These are phyloP conservation scores for Solanum acaule DNA, from an alignment of 257 asterid species.

Conservation along the genomic window DNA sequence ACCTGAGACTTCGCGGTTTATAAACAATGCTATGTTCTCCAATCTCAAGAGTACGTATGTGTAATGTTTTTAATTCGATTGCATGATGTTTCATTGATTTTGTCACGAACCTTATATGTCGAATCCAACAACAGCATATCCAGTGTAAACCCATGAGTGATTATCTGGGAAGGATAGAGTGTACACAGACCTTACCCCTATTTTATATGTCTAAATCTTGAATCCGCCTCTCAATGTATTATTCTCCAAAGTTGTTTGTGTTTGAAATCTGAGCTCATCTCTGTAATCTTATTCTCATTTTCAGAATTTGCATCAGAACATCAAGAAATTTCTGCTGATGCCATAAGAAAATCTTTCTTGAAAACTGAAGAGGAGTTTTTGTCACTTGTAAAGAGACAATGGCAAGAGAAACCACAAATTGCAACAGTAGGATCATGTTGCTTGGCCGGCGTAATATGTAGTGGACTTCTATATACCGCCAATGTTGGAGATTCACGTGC, in stretches of 20 bases:
- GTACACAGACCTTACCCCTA: background rate
- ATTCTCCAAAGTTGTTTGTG: background rate
- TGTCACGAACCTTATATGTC: background rate
- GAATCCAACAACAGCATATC: background rate
- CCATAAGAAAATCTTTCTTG: conserved; percentile 67
- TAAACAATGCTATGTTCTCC: conserved; percentile 47
- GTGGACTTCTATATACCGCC: conserved; percentile 61
- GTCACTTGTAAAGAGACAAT: conserved; percentile 52
- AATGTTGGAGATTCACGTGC: conserved; percentile 92
- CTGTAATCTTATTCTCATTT: background rate
- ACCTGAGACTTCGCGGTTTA: conserved; percentile 78
- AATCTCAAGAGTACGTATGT: conserved; percentile 68
- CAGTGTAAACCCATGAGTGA: background rate
- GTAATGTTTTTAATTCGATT: conserved; percentile 13
- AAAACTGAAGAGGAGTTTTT: conserved; percentile 84
- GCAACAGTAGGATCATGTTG: conserved; percentile 96
- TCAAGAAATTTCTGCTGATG: conserved; percentile 59
- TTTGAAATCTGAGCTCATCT: background rate
- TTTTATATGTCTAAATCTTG: background rate
- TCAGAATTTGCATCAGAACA: conserved; percentile 63
- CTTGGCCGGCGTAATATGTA: conserved; percentile 68
- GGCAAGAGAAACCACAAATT: conserved; percentile 65
- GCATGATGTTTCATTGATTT: background rate
- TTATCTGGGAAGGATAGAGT: background rate
- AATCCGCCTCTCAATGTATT: background rate